Evolutionary conservation across 2,329 filamentous ascomycete species (phyloP).

Genomic region (Alternaria sp.): DNA sequence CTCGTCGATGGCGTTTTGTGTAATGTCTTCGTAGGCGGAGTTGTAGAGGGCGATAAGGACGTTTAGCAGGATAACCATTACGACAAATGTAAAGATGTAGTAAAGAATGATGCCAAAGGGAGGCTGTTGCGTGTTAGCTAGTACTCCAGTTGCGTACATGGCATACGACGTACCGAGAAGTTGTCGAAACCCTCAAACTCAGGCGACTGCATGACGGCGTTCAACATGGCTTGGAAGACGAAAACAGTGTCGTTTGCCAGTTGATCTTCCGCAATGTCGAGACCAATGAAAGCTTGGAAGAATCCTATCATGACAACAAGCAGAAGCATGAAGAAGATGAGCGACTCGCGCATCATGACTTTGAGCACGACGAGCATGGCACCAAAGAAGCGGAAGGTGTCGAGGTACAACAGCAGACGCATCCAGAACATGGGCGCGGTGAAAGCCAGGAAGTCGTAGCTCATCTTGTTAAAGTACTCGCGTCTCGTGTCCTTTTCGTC

Average conservation of each 20-base stretch:
- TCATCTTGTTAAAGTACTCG: conserved; percentile 75
- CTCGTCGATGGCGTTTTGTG: conserved; percentile 90
- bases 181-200: conserved; percentile 89
- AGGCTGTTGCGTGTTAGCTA: conserved; percentile 55
- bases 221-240: conserved; percentile 83
- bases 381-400: conserved; percentile 93
- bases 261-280: conserved; percentile 81
- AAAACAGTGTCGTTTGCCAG: conserved; percentile 70
- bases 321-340: conserved; percentile 95
- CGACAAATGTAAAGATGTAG: conserved; percentile 96
- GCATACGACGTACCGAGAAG: conserved; percentile 66
- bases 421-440: conserved; percentile 97
- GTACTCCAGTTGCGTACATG: neutral
- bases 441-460: conserved; percentile 94
- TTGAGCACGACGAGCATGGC: conserved; percentile 98
- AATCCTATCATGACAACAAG: conserved; percentile 85
- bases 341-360: conserved; percentile 70
- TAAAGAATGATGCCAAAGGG: conserved; percentile 96
- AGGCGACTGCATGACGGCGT: conserved; percentile 88
- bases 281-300: conserved; percentile 90
- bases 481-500: conserved; percentile 57
- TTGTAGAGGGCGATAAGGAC: conserved; percentile 98
- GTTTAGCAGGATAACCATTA: conserved; percentile 95
- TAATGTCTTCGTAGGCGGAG: conserved; percentile 93
- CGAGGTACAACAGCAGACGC: conserved; percentile 88